Evolutionary conservation across 768 basidiomycete species (phyloP), one percentile per base, ranked within the genome.

Genomic region (Austroboletus eburneus): DNA sequence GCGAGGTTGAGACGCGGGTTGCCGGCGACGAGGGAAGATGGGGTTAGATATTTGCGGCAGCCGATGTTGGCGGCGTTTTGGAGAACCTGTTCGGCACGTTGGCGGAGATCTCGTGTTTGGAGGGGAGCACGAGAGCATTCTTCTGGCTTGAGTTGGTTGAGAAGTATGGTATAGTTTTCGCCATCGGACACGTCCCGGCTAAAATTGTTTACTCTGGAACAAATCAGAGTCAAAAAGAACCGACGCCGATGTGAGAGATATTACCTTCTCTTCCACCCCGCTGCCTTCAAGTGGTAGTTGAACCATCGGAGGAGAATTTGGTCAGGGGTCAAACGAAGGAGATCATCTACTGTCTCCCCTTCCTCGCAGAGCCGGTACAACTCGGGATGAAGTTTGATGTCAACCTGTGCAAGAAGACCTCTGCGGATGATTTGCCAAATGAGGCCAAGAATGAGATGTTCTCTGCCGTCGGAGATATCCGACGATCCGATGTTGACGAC

Each of bases 271-370:
- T 87, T 78, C 87, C 91, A 95, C 2, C 87, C 87, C 21, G 95
- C 96, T 9, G 90, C 88, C 64, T 96, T 98, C 54, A 99, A 74
- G 68, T 99, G 96, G 65, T 87, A 99, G 67, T 99, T 98, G 73
- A 99, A 98, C 96, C 96, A 99, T 36, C 96, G 75, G n/a, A 99
- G 68, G 18, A 99, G 71, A 55, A 99, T 95, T 69, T 98, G 96
- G 66, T 99, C 96, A 4, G 94, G 94, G 3, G 95, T 96, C 58
- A 99, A 68, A 45, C 88, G 77, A 50, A 99, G 74, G 46, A 99
- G 80, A 68, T 98, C 94, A 24, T 99, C 95, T 53, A 99, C 79
- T 0, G 94, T 98, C 77, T 99, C 96, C 21, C 82, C 96, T 46
- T 98, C 96, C 56, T 98, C 94, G 57, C 96, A 88, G 25, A 99